phyloP scores from a whole-genome alignment of 2,329 filamentous ascomycete genomes.

The Penicillium occitanis region DNA sequence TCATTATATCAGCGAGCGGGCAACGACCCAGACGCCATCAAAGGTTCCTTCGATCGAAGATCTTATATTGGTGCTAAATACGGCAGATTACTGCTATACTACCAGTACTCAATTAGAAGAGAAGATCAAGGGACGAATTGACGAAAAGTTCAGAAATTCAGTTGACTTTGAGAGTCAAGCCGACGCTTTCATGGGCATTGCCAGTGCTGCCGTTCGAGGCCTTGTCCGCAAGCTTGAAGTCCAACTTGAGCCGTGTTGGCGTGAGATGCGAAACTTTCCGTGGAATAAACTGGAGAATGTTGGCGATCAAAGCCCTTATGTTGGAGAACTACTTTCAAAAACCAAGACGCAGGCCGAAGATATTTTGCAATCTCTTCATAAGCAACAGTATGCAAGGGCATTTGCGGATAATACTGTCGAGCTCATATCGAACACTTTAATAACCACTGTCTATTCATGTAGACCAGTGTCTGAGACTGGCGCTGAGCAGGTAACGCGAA shows the following conservation, averaged over 20 bases:
- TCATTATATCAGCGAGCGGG: constrained; percentile 63
- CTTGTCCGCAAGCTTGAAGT: constrained; percentile 81
- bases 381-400: constrained; percentile 89
- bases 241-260: constrained; percentile 82
- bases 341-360: constrained; percentile 71
- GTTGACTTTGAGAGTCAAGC: constrained; percentile 92
- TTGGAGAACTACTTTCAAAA: constrained; percentile 73
- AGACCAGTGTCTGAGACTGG: constrained; percentile 89
- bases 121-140: constrained; percentile 87
- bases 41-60: constrained; percentile 63
- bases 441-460: constrained; percentile 82
- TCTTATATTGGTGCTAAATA: constrained; percentile 84
- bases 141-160: constrained; percentile 69
- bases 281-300: constrained; percentile 94
- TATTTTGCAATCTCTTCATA: constrained; percentile 74
- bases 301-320: constrained; percentile 89
- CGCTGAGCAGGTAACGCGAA: constrained; percentile 71
- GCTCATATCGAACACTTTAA: constrained; percentile 73
- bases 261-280: constrained; percentile 94
- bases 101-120: constrained; percentile 93
- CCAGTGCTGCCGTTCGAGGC: constrained; percentile 78
- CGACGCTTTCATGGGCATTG: constrained; percentile 92
- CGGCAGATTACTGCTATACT: constrained; percentile 93
- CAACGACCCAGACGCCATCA: constrained; percentile 56
- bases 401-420: constrained; percentile 98